A percentile compares a stretch with the other conserved stretches of the same genome.
Evolutionary conservation across 495 filamentous ascomycete species (phyloP).

Genomic region (Sphaerosporella brunnea): DNA sequence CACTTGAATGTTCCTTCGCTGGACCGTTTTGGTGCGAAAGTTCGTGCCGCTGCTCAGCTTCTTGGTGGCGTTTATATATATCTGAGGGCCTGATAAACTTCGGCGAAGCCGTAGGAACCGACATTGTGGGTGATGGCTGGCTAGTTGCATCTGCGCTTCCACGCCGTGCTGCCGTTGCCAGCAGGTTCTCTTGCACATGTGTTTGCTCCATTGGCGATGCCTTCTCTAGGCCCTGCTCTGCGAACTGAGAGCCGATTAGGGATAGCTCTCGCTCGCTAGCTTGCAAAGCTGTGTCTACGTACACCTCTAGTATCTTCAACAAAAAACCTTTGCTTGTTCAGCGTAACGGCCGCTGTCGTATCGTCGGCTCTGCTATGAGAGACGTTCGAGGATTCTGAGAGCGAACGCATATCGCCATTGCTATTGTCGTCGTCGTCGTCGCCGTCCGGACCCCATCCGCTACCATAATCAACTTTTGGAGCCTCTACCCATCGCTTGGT

Average conservation of each 20-base stretch:
- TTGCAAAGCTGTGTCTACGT: no score
- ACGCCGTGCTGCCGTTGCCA: neutral
- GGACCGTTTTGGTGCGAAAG: no score
- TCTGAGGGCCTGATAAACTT: constrained; percentile 6
- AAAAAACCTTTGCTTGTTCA: no score
- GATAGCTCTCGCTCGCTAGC: no score
- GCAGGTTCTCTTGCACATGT: neutral
- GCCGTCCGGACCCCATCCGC: constrained; percentile 73
- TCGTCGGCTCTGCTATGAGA: neutral
- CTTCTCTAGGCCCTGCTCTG: neutral
- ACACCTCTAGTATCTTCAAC: no score
- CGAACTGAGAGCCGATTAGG: neutral
- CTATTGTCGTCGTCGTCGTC: neutral
- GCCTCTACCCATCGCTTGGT: constrained; percentile 93
- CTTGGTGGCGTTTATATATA: constrained; percentile 8
- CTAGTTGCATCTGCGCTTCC: neutral
- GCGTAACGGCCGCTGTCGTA: no score
- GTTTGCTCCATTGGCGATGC: neutral
- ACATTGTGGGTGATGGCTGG: no score
- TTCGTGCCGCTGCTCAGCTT: neutral
- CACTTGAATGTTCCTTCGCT: no score
- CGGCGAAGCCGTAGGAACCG: no score
- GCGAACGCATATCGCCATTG: constrained; percentile 11
- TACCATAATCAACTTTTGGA: constrained; percentile 72
- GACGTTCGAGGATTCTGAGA: constrained; percentile 6